phyloP scores from a whole-genome alignment of 768 basidiomycete genomes.

The Serendipita vermifera region DNA sequence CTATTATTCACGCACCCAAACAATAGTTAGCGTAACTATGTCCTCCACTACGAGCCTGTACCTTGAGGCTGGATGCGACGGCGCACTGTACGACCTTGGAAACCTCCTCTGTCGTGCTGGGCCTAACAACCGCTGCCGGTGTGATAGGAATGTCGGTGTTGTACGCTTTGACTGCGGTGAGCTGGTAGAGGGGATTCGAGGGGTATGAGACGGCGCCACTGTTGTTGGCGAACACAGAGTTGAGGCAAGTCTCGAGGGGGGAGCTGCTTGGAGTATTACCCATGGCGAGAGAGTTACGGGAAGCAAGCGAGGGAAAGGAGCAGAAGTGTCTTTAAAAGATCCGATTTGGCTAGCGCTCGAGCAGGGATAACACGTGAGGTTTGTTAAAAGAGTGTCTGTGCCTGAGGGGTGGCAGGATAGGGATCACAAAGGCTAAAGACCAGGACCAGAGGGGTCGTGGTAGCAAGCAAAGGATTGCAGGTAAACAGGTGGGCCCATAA shows the following conservation, averaged over 20 bases:
- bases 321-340: too few relatives aligned
- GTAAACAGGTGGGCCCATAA: too few relatives aligned
- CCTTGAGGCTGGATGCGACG: constrained; percentile 16
- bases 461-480: too few relatives aligned
- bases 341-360: too few relatives aligned
- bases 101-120: constrained; percentile 14
- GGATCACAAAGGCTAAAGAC: too few relatives aligned
- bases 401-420: too few relatives aligned
- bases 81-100: constrained; percentile 18
- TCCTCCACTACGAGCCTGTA: constrained; percentile 18
- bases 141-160: constrained; percentile 11
- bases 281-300: not conserved
- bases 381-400: too few relatives aligned
- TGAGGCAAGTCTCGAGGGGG: not conserved
- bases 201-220: constrained; percentile 15
- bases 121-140: constrained; percentile 20
- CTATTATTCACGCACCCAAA: constrained; percentile 15
- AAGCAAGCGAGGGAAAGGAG: not conserved
- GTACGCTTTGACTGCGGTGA: constrained; percentile 3
- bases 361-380: too few relatives aligned
- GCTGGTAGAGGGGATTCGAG: constrained; percentile 11
- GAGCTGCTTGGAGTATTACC: not conserved
- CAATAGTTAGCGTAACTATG: constrained; percentile 20
- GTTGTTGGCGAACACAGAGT: constrained; percentile 10
- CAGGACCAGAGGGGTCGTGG: too few relatives aligned